Percentiles rank a stretch among this genome's conserved stretches.
Conservation (phyloP, 176 grass and related monocot species). For the Cenchrus fungigraminus region DNA sequence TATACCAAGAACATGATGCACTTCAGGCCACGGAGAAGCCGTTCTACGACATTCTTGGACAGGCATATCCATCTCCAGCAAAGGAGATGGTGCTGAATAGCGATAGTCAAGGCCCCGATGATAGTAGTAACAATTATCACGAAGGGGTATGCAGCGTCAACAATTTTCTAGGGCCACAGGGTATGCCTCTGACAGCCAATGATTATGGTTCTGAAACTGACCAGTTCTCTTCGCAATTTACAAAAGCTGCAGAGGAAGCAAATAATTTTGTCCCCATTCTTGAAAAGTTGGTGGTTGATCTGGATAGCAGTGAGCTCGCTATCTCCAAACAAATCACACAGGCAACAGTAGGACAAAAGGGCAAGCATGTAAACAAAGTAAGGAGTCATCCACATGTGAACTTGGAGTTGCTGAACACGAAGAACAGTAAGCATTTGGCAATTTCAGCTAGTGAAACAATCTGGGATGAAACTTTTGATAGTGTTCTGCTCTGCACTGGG, state of each 20-base stretch:
- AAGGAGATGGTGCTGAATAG: not conserved
- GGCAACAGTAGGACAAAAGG: constrained; percentile 12
- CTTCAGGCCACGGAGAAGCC: constrained; percentile 32
- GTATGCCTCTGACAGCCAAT: not conserved
- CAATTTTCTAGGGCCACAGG: not conserved
- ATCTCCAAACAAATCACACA: constrained; percentile 1
- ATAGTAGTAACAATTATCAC: not conserved
- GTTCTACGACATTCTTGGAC: constrained; percentile 37
- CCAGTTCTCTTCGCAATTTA: not conserved
- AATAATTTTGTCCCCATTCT: constrained; percentile 52
- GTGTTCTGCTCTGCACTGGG: constrained; percentile 45
- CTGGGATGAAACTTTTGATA: constrained; percentile 57
- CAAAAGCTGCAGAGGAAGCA: constrained; percentile 46
- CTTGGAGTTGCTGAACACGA: constrained; percentile 35
- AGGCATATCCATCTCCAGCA: constrained; percentile 26
- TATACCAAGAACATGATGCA: constrained; percentile 18
- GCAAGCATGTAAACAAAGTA: not conserved
- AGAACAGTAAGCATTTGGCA: constrained; percentile 53
- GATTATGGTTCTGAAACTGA: not conserved
- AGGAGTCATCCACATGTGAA: constrained; percentile 30
- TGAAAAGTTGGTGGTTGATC: constrained; percentile 42
- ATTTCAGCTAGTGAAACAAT: constrained; percentile 40
- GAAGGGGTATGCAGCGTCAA: not conserved
- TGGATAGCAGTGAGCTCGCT: not conserved
- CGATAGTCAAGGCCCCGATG: not conserved